These are phyloP conservation scores for Hibiscus syriacus DNA, from an alignment of 345 rosid species.

Conservation along the genomic window DNA sequence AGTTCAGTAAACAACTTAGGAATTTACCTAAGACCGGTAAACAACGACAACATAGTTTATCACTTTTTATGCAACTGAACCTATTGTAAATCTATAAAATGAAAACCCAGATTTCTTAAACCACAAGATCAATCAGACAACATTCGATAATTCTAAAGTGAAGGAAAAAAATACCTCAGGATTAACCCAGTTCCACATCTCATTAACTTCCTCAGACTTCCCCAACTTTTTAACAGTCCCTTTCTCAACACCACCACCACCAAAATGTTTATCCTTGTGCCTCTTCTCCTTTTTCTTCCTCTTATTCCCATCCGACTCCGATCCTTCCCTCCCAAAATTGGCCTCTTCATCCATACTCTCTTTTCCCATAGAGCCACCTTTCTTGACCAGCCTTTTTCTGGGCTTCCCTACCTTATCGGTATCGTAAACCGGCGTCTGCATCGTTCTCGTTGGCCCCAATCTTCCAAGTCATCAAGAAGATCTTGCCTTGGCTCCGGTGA, in stretches of 20 bases:
- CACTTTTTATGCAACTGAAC: neutral
- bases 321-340: slow-evolving; percentile 29
- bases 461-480: slow-evolving; percentile 45
- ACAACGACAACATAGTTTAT: neutral
- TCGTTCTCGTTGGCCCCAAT: slow-evolving; percentile 44
- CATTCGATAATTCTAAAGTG: slow-evolving; percentile 1
- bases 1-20: neutral
- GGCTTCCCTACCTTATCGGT: slow-evolving; percentile 64
- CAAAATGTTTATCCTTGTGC: slow-evolving; percentile 34
- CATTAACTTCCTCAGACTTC: slow-evolving; percentile 55
- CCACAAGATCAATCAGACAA: neutral
- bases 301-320: slow-evolving; percentile 40
- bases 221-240: slow-evolving; percentile 31
- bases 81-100: neutral
- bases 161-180: slow-evolving; percentile 51
- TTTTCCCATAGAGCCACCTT: slow-evolving; percentile 35
- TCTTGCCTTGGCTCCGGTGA: slow-evolving; percentile 46
- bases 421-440: slow-evolving; percentile 57
- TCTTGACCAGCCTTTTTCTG: slow-evolving; percentile 79
- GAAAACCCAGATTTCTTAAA: neutral
- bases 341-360: slow-evolving; percentile 28
- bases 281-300: slow-evolving; percentile 64
- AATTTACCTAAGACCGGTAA: neutral
- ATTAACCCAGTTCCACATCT: slow-evolving; percentile 91
- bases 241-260: slow-evolving; percentile 32